Conservation (phyloP, 345 rosid species). For the Citrus unshiu region DNA sequence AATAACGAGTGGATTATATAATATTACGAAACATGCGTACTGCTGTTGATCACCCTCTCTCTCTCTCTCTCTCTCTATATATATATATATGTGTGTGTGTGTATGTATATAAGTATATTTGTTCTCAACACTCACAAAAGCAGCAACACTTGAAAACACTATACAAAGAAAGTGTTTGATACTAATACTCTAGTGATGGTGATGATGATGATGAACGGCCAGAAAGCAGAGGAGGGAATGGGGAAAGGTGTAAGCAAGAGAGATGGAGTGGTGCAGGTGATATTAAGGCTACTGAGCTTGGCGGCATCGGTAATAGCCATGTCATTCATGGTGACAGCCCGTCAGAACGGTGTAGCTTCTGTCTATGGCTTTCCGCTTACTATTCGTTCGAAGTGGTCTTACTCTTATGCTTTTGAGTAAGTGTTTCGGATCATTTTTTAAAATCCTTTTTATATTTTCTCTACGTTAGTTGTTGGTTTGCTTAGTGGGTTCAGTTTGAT, state of each 20-base stretch:
- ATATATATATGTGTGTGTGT: accelerated
- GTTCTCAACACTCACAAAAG: neutral
- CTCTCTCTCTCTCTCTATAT: neutral
- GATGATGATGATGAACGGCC: constrained; percentile 29
- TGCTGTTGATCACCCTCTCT: neutral
- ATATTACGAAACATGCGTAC: neutral
- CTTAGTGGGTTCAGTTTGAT: neutral
- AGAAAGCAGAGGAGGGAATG: constrained; percentile 27
- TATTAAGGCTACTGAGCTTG: constrained; percentile 51
- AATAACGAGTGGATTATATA: no score
- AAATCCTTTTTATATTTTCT: neutral
- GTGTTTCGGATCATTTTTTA: neutral
- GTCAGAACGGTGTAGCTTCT: constrained; percentile 47
- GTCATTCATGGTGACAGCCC: constrained; percentile 68
- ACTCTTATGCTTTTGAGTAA: constrained; percentile 75
- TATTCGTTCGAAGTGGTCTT: constrained; percentile 69
- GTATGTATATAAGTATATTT: no score
- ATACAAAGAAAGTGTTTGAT: neutral
- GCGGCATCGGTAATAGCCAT: constrained; percentile 45
- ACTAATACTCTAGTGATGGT: neutral
- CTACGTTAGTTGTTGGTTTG: neutral
- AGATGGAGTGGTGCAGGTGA: constrained; percentile 36
- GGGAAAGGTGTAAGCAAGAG: constrained; percentile 25
- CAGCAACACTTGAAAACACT: neutral
- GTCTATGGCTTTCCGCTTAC: constrained; percentile 66